Conservation (phyloP, 2,329 filamentous ascomycete genomes). For the Falciphora oryzae region DNA sequence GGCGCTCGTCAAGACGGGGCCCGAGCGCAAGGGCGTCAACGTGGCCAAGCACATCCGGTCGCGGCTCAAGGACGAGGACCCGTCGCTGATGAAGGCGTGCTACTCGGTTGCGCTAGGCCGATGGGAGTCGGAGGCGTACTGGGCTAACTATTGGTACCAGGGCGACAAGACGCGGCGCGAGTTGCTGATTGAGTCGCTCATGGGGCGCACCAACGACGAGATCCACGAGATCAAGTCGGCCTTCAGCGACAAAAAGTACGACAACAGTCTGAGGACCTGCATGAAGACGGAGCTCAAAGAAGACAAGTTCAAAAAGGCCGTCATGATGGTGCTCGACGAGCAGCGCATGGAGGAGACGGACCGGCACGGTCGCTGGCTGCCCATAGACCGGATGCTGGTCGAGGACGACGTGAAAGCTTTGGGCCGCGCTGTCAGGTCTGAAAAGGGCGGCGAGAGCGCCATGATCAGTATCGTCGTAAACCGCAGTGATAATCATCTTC, state of each 20-base stretch:
- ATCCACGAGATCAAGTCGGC: constrained; percentile 79
- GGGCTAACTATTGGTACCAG: constrained; percentile 98
- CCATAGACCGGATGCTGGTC: constrained; percentile 54
- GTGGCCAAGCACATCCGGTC: constrained; percentile 79
- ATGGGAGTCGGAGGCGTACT: constrained; percentile 94
- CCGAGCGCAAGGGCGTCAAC: constrained; percentile 71
- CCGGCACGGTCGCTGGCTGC: constrained; percentile 51
- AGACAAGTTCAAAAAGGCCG: constrained; percentile 90
- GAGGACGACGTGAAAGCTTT: constrained; percentile 69
- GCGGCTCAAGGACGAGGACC: constrained; percentile 65
- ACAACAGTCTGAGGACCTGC: constrained; percentile 71
- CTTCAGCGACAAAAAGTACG: constrained; percentile 89
- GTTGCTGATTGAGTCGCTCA: constrained; percentile 85
- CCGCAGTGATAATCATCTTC: constrained; percentile 74
- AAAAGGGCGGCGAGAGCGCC: constrained; percentile 77
- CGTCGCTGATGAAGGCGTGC: constrained; percentile 80
- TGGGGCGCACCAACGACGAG: constrained; percentile 85
- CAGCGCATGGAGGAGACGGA: constrained; percentile 77
- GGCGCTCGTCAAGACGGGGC: constrained; percentile 72
- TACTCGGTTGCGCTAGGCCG: constrained; percentile 84
- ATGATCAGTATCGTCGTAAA: constrained; percentile 83
- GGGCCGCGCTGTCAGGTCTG: constrained; percentile 59
- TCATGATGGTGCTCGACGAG: constrained; percentile 78
- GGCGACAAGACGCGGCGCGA: constrained; percentile 78
- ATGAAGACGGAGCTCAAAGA: constrained; percentile 92